Evolutionary conservation across 352 stramenopile species (phyloP).

Genomic region (Elongisporangium prolatum): DNA sequence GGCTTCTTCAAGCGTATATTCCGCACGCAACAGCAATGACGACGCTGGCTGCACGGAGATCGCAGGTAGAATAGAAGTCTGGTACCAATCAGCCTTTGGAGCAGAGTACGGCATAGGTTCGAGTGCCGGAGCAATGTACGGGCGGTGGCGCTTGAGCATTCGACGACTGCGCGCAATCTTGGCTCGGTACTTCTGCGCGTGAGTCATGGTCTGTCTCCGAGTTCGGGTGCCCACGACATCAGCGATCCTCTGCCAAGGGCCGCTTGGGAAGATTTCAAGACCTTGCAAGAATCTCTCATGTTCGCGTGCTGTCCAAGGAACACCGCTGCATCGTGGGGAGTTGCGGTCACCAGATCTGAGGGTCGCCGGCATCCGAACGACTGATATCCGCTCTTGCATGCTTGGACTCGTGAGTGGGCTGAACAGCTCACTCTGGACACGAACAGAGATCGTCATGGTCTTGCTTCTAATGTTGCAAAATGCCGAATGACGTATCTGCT

Average conservation of each 20-base stretch:
- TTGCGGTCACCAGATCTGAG: not conserved
- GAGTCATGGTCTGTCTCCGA: constrained; percentile 77
- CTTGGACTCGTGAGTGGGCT: not conserved
- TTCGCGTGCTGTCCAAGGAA: constrained; percentile 7
- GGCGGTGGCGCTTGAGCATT: not conserved
- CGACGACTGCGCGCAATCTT: not conserved
- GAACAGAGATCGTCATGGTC: not conserved
- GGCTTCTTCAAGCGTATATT: not conserved
- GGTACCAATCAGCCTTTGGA: not conserved
- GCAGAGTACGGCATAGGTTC: not conserved
- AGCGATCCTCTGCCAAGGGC: constrained; percentile 6
- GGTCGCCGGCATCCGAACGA: not conserved
- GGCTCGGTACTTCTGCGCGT: constrained; percentile 28
- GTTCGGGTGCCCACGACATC: constrained; percentile 12
- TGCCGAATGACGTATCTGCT: not conserved
- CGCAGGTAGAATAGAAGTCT: not conserved
- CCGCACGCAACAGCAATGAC: not conserved
- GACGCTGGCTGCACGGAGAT: not conserved
- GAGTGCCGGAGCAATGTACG: not conserved
- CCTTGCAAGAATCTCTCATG: constrained; percentile 8
- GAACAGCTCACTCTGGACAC: not conserved
- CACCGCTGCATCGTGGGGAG: not conserved
- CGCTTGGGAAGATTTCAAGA: constrained; percentile 6
- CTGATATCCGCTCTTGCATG: not conserved
- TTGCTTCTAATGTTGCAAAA: not conserved